These are phyloP conservation scores for Hyaloscypha variabilis DNA, from an alignment of 495 filamentous ascomycete species.

Conservation along the genomic window DNA sequence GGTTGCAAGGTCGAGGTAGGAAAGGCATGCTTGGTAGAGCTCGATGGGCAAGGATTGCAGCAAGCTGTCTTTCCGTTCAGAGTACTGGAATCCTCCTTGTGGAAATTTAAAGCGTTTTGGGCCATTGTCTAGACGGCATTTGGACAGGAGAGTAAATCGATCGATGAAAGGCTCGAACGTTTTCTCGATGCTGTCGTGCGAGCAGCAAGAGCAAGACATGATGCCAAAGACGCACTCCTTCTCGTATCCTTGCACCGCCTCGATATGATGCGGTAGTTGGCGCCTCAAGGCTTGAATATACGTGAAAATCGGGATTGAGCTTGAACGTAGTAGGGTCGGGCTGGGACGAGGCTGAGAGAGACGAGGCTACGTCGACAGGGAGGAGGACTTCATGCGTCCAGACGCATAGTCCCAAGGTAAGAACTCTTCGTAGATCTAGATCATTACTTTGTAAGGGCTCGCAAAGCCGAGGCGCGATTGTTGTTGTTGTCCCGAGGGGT, in stretches of 20 bases:
- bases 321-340: background rate
- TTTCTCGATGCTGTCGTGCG: background rate
- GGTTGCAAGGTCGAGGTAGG: constrained; percentile 8
- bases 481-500: too few relatives aligned
- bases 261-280: too few relatives aligned
- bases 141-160: background rate
- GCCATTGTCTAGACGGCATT: background rate
- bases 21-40: constrained; percentile 17
- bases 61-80: background rate
- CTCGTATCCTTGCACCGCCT: too few relatives aligned
- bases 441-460: too few relatives aligned
- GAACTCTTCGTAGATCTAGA: too few relatives aligned
- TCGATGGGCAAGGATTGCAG: constrained; percentile 17
- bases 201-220: constrained; percentile 9
- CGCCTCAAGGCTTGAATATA: background rate
- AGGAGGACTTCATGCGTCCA: too few relatives aligned
- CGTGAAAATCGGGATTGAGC: background rate
- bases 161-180: constrained; percentile 2
- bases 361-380: background rate
- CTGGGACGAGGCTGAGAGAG: background rate
- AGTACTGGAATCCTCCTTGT: background rate
- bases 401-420: too few relatives aligned
- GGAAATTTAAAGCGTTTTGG: background rate
- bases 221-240: too few relatives aligned
- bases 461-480: too few relatives aligned